Percentiles rank a stretch among this genome's conserved stretches.
Conservation (phyloP, 202 grass and related monocot genomes). For the Alloteropsis angusta region DNA sequence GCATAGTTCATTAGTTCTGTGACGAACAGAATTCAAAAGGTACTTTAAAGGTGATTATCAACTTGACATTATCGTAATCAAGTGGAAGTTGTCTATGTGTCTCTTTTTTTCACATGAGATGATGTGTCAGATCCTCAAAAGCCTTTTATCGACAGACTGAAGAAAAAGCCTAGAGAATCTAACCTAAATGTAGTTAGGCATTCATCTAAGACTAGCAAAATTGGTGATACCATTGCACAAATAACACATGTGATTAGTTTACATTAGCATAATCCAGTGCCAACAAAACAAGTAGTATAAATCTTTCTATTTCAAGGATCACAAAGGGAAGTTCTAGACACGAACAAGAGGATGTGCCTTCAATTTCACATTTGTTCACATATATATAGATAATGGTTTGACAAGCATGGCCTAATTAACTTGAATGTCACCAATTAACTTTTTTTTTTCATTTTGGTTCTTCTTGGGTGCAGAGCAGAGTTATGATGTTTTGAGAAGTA, state of each 20-base stretch:
- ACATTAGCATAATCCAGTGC: background rate
- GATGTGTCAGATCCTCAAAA: background rate
- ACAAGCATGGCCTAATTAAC: background rate
- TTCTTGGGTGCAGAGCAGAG: background rate
- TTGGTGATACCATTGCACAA: background rate
- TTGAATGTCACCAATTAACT: background rate
- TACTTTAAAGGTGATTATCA: background rate
- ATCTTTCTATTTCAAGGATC: background rate
- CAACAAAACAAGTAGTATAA: background rate
- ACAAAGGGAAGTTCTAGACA: background rate
- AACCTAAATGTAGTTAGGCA: background rate
- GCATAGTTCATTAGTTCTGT: constrained; percentile 12
- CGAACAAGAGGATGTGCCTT: background rate
- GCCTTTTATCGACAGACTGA: background rate
- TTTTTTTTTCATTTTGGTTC: background rate
- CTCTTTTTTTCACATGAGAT: background rate
- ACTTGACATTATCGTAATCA: constrained; percentile 6
- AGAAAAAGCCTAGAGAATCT: background rate
- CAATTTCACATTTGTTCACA: background rate
- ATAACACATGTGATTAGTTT: background rate
- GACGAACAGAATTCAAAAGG: constrained; percentile 3
- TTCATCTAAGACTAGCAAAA: background rate
- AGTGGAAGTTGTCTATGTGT: background rate
- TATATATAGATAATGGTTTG: background rate
- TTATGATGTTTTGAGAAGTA: background rate